phyloP scores from a whole-genome alignment of 495 filamentous ascomycete genomes.

The Aspergillus incahuasiensis region DNA sequence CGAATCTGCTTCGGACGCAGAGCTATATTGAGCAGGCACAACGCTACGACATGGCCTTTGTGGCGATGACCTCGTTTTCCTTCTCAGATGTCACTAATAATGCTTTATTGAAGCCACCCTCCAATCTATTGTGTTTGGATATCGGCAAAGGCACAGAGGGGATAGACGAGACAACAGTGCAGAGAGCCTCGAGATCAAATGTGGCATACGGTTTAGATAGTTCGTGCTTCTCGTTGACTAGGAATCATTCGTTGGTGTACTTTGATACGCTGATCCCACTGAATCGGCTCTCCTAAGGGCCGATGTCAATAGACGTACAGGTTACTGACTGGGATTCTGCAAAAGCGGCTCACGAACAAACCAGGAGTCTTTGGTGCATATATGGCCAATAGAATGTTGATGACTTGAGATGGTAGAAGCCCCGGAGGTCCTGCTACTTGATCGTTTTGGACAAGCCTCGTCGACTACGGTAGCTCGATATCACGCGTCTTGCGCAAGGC shows the following conservation, averaged over 20 bases:
- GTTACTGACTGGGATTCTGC: too few relatives aligned
- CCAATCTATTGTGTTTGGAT: constrained; percentile 26
- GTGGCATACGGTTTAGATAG: constrained; percentile 17
- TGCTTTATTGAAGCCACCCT: constrained; percentile 33
- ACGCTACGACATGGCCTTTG: constrained; percentile 22
- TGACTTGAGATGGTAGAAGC: too few relatives aligned
- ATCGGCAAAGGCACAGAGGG: constrained; percentile 18
- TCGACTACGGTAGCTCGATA: too few relatives aligned
- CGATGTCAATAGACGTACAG: too few relatives aligned
- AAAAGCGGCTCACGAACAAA: too few relatives aligned
- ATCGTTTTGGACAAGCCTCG: too few relatives aligned
- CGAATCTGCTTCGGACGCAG: constrained; percentile 28
- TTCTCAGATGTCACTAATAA: constrained; percentile 25
- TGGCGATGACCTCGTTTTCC: constrained; percentile 24
- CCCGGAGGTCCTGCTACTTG: too few relatives aligned
- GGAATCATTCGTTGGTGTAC: constrained; percentile 26
- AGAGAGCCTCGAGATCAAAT: constrained; percentile 27
- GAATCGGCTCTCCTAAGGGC: not conserved
- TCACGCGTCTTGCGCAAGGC: too few relatives aligned
- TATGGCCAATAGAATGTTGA: too few relatives aligned
- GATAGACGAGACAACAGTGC: constrained; percentile 18
- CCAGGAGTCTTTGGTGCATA: too few relatives aligned
- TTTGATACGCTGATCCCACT: constrained; percentile 15
- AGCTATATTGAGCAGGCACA: constrained; percentile 24
- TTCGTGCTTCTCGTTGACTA: constrained; percentile 24